Conservation (phyloP, 1,284 basidiomycete species). For the Sanghuangporus sanghuang region DNA sequence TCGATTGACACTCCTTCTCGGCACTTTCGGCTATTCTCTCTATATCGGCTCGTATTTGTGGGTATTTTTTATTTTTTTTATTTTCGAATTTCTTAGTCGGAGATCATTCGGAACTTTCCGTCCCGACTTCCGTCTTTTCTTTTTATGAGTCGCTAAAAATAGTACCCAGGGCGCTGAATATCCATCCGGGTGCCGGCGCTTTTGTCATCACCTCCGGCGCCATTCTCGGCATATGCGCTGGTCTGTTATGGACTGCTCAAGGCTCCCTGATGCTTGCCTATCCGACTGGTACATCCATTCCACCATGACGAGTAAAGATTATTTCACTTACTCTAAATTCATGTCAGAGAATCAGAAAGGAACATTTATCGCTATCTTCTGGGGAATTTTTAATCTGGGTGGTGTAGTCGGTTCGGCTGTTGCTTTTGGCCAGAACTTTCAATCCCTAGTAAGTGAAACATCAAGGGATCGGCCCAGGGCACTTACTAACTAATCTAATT, state of each 20-base stretch:
- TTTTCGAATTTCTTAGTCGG: no score
- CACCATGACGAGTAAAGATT: not conserved
- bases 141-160: not conserved
- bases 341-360: slow-evolving; percentile 34
- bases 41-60: slow-evolving; percentile 44
- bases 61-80: no score
- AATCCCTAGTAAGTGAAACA: slow-evolving; percentile 30
- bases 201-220: slow-evolving; percentile 52
- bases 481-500: not conserved
- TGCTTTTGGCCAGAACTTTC: slow-evolving; percentile 47
- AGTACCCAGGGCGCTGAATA: slow-evolving; percentile 20
- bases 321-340: not conserved
- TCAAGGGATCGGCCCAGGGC: not conserved
- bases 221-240: slow-evolving; percentile 52
- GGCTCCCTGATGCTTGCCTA: slow-evolving; percentile 51
- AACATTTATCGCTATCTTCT: slow-evolving; percentile 47
- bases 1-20: slow-evolving; percentile 41
- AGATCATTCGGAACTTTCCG: not conserved
- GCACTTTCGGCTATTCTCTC: slow-evolving; percentile 41
- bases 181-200: slow-evolving; percentile 28
- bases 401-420: slow-evolving; percentile 61
- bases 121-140: not conserved
- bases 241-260: slow-evolving; percentile 55
- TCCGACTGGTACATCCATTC: slow-evolving; percentile 38
- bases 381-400: slow-evolving; percentile 65